Conservation (phyloP, 2,329 filamentous ascomycete genomes). For the Ophiostoma novo-ulmi region DNA sequence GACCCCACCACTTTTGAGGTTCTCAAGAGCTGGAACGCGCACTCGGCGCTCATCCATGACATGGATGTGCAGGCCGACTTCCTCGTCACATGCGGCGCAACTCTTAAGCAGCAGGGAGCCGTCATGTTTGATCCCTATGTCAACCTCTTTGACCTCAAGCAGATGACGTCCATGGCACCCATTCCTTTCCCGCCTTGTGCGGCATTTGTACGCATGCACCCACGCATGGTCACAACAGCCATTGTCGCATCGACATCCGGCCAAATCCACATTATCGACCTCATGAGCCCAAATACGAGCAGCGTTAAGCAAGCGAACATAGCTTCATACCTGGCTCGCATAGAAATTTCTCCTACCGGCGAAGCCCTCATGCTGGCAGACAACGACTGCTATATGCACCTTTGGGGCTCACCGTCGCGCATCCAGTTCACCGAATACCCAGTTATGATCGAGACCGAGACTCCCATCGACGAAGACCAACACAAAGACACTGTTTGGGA, state of each 20-base stretch:
- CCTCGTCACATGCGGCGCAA: conserved; percentile 91
- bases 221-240: conserved; percentile 88
- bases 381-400: conserved; percentile 68
- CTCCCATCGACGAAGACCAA: conserved; percentile 46
- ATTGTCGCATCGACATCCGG: conserved; percentile 89
- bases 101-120: conserved; percentile 67
- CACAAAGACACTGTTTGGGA: conserved; percentile 28
- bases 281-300: conserved; percentile 87
- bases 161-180: conserved; percentile 77
- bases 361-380: conserved; percentile 80
- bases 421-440: conserved; percentile 80
- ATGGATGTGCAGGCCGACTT: conserved; percentile 97
- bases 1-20: conserved; percentile 73
- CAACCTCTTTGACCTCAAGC: conserved; percentile 93
- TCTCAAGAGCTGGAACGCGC: conserved; percentile 84
- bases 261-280: conserved; percentile 90
- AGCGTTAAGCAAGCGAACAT: conserved; percentile 80
- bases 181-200: conserved; percentile 90
- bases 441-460: conserved; percentile 71
- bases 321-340: conserved; percentile 65
- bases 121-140: conserved; percentile 88
- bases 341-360: conserved; percentile 83
- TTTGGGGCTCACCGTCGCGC: conserved; percentile 85
- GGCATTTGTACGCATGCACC: conserved; percentile 94
- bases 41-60: conserved; percentile 83